Percentiles rank a stretch among this genome's conserved stretches.
phyloP scores from a whole-genome alignment of 2,329 filamentous ascomycete species.

The Dactylellina drechsleri region DNA sequence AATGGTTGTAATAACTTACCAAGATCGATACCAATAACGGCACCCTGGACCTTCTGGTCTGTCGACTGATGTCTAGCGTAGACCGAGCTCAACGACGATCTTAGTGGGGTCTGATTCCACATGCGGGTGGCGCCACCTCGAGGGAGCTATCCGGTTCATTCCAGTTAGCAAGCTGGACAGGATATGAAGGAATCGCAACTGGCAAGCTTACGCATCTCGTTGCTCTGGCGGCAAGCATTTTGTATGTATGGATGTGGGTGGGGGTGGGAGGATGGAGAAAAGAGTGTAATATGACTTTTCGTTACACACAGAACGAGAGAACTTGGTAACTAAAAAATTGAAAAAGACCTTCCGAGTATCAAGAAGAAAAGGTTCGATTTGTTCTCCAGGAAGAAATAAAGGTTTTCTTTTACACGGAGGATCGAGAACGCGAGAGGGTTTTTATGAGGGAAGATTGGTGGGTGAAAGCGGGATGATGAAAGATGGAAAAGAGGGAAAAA shows the following conservation, averaged over 20 bases:
- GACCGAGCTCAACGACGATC: conserved; percentile 65
- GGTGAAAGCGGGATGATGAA: conserved; percentile 49
- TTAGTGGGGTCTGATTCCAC: conserved; percentile 47
- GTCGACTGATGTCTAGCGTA: conserved; percentile 83
- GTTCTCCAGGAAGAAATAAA: conserved; percentile 29
- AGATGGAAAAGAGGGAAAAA: conserved; percentile 12
- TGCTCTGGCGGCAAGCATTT: conserved; percentile 55
- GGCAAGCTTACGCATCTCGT: conserved; percentile 49
- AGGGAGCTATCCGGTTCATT: conserved; percentile 36
- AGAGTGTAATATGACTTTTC: conserved; percentile 14
- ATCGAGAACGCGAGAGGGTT: conserved; percentile 10
- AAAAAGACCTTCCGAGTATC: conserved; percentile 19
- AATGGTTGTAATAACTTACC: conserved; percentile 68
- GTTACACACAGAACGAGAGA: conserved; percentile 9
- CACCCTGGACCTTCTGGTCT: conserved; percentile 88
- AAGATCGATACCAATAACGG: conserved; percentile 97
- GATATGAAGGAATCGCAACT: neutral
- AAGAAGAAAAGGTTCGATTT: conserved; percentile 17
- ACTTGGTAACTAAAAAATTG: neutral
- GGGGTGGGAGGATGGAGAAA: conserved; percentile 13
- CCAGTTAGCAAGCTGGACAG: conserved; percentile 9
- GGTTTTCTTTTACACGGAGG: conserved; percentile 21
- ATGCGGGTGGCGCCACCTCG: conserved; percentile 48
- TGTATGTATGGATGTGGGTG: conserved; percentile 24
- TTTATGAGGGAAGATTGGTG: conserved; percentile 21